Evolutionary conservation across 2,329 filamentous ascomycete species (phyloP).

Genomic region (Diaporthe ilicicola): DNA sequence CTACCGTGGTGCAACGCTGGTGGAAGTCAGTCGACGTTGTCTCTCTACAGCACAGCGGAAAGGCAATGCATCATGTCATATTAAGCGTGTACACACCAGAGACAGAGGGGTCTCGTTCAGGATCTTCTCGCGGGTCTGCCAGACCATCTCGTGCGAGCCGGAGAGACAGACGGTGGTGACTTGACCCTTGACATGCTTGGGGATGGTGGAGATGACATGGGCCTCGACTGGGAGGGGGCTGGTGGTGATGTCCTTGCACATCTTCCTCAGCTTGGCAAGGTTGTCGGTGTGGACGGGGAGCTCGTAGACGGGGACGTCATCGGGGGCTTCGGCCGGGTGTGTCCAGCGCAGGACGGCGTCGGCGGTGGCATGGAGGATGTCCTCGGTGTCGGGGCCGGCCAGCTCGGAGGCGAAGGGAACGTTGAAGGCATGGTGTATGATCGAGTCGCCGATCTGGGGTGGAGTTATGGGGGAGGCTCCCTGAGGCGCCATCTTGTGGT

Average conservation of each 20-base stretch:
- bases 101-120: constrained; percentile 92
- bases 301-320: constrained; percentile 85
- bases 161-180: constrained; percentile 92
- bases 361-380: constrained; percentile 90
- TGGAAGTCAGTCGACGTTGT: constrained; percentile 31
- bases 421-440: constrained; percentile 95
- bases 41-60: constrained; percentile 40
- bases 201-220: constrained; percentile 82
- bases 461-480: constrained; percentile 68
- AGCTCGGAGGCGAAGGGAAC: constrained; percentile 95
- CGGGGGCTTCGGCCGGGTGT: constrained; percentile 85
- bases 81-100: constrained; percentile 70
- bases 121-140: constrained; percentile 88
- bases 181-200: constrained; percentile 73
- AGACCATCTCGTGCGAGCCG: constrained; percentile 85
- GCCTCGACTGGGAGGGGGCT: constrained; percentile 79
- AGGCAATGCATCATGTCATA: constrained; percentile 29
- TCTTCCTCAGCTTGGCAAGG: constrained; percentile 77
- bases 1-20: constrained; percentile 91
- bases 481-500: constrained; percentile 63
- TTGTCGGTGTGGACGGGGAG: constrained; percentile 93
- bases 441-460: constrained; percentile 75
- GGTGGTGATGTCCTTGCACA: constrained; percentile 85
- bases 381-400: constrained; percentile 89
- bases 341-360: constrained; percentile 93